phyloP scores from a whole-genome alignment of 2,329 filamentous ascomycete species.

The Fusarium succisae region DNA sequence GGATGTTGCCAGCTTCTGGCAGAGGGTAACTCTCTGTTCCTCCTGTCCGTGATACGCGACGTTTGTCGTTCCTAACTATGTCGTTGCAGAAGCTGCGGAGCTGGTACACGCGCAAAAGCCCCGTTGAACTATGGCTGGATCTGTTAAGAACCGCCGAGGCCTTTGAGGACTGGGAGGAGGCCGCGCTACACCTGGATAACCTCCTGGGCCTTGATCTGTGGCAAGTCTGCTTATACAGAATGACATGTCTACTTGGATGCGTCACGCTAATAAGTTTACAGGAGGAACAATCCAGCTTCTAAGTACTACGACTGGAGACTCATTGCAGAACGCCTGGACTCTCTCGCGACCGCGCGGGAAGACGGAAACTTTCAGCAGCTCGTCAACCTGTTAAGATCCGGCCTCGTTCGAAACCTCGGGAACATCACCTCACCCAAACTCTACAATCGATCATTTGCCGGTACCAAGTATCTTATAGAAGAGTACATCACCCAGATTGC shows the following conservation, averaged over 20 bases:
- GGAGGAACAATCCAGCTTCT: slow-evolving; percentile 83
- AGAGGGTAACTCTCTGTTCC: slow-evolving; percentile 57
- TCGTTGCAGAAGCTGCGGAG: slow-evolving; percentile 68
- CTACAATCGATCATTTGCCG: slow-evolving; percentile 86
- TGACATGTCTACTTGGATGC: not conserved
- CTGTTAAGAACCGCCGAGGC: slow-evolving; percentile 71
- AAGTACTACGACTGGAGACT: slow-evolving; percentile 88
- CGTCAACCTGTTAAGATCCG: slow-evolving; percentile 82
- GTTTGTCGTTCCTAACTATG: slow-evolving; percentile 23
- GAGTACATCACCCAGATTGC: slow-evolving; percentile 88
- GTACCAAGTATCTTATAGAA: slow-evolving; percentile 90
- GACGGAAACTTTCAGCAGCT: slow-evolving; percentile 77
- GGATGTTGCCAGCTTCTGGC: slow-evolving; percentile 72
- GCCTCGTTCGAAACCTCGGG: slow-evolving; percentile 84
- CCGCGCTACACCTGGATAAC: slow-evolving; percentile 85
- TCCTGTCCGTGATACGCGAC: slow-evolving; percentile 4
- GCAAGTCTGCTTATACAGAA: slow-evolving; percentile 53
- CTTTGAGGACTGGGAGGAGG: slow-evolving; percentile 88
- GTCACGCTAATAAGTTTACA: slow-evolving; percentile 46
- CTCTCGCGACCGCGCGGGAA: slow-evolving; percentile 74
- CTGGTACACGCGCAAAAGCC: slow-evolving; percentile 74
- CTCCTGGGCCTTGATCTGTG: slow-evolving; percentile 83
- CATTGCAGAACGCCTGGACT: slow-evolving; percentile 79
- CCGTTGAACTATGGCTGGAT: slow-evolving; percentile 72
- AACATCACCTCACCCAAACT: slow-evolving; percentile 85